Evolutionary conservation across 805 yeast genomes (phyloP).

Genomic region (Ogataea degrootiae): DNA sequence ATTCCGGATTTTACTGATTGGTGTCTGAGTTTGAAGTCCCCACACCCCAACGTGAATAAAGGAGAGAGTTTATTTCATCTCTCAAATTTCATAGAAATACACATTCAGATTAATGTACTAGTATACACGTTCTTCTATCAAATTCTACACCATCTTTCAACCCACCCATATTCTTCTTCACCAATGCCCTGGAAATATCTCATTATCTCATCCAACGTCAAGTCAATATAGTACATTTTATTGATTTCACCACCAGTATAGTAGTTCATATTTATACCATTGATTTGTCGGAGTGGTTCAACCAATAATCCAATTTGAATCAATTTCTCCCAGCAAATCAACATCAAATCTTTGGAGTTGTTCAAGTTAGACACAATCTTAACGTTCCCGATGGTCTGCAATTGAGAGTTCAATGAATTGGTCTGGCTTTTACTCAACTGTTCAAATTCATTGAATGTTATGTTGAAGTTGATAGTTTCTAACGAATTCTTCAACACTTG

Average conservation of each 20-base stretch:
- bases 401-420: conserved; percentile 31
- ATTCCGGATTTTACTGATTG: no score
- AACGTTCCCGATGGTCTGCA: conserved; percentile 41
- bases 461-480: conserved; percentile 65
- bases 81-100: no score
- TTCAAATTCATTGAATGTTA: conserved; percentile 67
- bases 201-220: conserved; percentile 47
- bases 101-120: neutral
- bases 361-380: conserved; percentile 14
- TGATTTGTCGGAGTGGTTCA: conserved; percentile 20
- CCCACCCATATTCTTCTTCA: conserved; percentile 11
- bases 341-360: conserved; percentile 44
- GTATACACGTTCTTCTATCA: neutral
- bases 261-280: conserved; percentile 17
- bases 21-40: no score
- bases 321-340: conserved; percentile 71
- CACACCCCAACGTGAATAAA: no score
- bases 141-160: conserved; percentile 22
- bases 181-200: conserved; percentile 7
- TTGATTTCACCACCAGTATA: conserved; percentile 34
- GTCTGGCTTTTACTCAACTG: conserved; percentile 24
- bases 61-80: no score
- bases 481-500: conserved; percentile 54
- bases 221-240: conserved; percentile 46
- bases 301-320: conserved; percentile 48